Evolutionary conservation across 192 early-diverging fungal genomes (phyloP), one percentile per base, ranked within the genome.

Genomic region (Polychytrium aggregatum): DNA sequence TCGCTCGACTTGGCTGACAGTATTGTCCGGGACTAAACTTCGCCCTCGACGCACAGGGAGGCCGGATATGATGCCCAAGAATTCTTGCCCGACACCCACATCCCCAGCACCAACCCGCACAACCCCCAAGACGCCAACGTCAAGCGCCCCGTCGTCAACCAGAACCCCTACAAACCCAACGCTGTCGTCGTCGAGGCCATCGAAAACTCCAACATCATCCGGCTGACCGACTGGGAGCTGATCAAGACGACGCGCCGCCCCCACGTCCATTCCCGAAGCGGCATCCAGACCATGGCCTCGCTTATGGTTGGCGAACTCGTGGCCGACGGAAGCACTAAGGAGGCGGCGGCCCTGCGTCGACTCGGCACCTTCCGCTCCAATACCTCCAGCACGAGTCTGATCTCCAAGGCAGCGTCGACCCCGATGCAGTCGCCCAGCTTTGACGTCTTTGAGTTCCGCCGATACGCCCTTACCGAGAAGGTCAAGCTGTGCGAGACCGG

Each of bases 11-110:
- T n/a, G n/a, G n/a, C n/a, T n/a, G n/a, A n/a, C n/a, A n/a, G n/a
- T n/a, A n/a, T n/a, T n/a, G n/a, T n/a, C n/a, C n/a, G n/a, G n/a
- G n/a, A n/a, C n/a, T n/a, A n/a, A n/a, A n/a, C n/a, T n/a, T n/a
- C n/a, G n/a, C n/a, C n/a, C n/a, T n/a, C n/a, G n/a, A n/a, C n/a
- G n/a, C n/a, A n/a, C n/a, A n/a, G n/a, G n/a, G 60, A 63, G 45
- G 61, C 66, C 28, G 66, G 66, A 3, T 68, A 55, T 44, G 66
- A 68, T 37, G 66, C 57, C 20, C 53, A 59, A 30, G 60, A 62
- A 22, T 68, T 68, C 40, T 43, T 48, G 10, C 60, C 66, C 18
- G 41, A 46, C n/a, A n/a, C n/a, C n/a, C n/a, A n/a, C n/a, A n/a
- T n/a, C n/a, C n/a, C n/a, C n/a, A n/a, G n/a, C n/a, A n/a, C n/a